phyloP scores from a whole-genome alignment of 306 rosid genomes.

The Prunus campanulata region DNA sequence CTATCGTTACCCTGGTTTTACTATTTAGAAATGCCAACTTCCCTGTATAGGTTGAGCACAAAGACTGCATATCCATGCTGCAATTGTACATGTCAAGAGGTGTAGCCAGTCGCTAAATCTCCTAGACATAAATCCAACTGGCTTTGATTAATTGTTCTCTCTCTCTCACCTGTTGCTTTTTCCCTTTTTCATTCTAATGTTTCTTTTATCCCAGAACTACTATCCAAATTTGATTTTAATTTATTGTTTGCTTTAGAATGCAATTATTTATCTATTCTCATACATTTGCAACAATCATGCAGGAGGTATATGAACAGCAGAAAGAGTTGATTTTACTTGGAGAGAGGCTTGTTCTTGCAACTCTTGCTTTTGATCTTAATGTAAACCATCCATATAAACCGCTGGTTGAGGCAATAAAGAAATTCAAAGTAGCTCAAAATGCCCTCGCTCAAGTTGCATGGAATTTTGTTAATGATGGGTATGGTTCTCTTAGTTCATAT shows the following conservation, averaged over 20 bases:
- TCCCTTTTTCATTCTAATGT: background rate
- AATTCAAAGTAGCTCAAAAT: conserved; percentile 98
- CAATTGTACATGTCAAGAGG: background rate
- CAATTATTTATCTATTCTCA: conserved; percentile 4
- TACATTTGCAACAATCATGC: conserved; percentile 27
- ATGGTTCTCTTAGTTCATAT: conserved; percentile 42
- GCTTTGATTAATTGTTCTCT: background rate
- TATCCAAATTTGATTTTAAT: background rate
- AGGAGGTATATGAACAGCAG: conserved; percentile 98
- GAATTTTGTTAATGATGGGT: conserved; percentile 99
- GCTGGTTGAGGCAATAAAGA: conserved; percentile 97
- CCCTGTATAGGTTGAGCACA: conserved; percentile 1
- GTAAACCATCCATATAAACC: conserved; percentile 98
- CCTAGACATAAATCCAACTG: background rate
- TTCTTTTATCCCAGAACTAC: background rate
- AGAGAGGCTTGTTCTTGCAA: conserved; percentile 95
- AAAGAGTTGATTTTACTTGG: conserved; percentile 81
- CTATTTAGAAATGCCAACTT: background rate
- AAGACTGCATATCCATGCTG: background rate
- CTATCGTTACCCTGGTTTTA: conserved; percentile 1
- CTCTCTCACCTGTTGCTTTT: background rate
- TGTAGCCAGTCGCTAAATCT: background rate
- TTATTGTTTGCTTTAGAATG: background rate
- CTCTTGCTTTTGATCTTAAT: conserved; percentile 91
- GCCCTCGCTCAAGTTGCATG: conserved; percentile 99